Base-by-base conservation (phyloP, 2,329 filamentous ascomycete genomes). In the Colletotrichum sp. region DNA sequence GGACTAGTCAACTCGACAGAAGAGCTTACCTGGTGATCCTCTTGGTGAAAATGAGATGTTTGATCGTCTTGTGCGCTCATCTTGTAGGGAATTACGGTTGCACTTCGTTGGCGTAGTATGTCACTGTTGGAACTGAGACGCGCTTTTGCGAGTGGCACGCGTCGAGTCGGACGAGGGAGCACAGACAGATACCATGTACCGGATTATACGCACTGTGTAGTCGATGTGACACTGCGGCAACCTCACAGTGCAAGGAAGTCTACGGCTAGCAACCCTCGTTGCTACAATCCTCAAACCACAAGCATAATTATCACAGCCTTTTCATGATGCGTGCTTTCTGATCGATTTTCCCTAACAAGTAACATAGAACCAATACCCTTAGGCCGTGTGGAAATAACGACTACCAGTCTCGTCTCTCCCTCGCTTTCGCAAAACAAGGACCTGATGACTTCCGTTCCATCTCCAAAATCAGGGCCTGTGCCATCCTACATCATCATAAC, bases 21-120 rank as follows among this genome's bases (percentile, higher is more conserved):
- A 18, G 16, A 8, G 44, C 71, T 76, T 80, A 88, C 88, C 81
- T 88, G 85, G 64, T 89, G 86, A 63, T 89, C 87, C 68, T 88
- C 84, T 62, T 87, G 84, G 34, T 57, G 68, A 8, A 76, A 73
- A 13, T 66, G 60, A 34, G 34, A 12, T 24, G 34, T 55, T 30
- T 63, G 30, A 12, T 59, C 63, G 6, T 68, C 60, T 67, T 59
- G 39, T 32, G 21, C n/a, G 28, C 44, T 73, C 69, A 77, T 76
- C 57, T 55, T 75, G 62, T 24, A 21, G 24, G 26, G 8, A 15
- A 21, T 18, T 10, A 21, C 8, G 16, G 32, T 44, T 9, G 24
- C n/a, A 57, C 28, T 59, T 39, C 71, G 10, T 24, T n/a, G 21
- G 69, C n/a, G 36, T 30, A 44, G 28, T 6, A 18, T 49, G 68